A percentile compares a stretch with the other conserved stretches of the same genome.
Evolutionary conservation across 2,329 filamentous ascomycete genomes (phyloP).

Genomic region (Alternaria incomplexa): DNA sequence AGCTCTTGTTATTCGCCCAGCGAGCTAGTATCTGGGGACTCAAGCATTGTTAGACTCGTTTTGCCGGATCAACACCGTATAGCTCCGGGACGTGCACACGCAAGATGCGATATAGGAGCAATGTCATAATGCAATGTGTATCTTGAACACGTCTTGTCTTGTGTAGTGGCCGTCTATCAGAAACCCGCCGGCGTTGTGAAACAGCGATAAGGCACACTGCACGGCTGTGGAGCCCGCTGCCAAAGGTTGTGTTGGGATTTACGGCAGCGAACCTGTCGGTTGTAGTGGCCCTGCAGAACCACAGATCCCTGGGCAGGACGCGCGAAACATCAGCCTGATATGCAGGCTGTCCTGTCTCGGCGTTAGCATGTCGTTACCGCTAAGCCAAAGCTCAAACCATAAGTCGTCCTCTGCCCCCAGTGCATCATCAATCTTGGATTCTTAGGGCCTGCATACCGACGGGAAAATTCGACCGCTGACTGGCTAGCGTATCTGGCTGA

Average conservation of each 20-base stretch:
- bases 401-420: constrained; percentile 18
- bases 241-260: constrained; percentile 20
- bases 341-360: constrained; percentile 32
- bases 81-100: constrained; percentile 31
- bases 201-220: constrained; percentile 47
- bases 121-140: constrained; percentile 33
- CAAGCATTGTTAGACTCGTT: constrained; percentile 29
- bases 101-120: constrained; percentile 23
- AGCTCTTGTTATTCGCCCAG: constrained; percentile 23
- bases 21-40: constrained; percentile 18
- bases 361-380: constrained; percentile 26
- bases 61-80: constrained; percentile 40
- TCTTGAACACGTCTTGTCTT: constrained; percentile 14
- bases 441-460: constrained; percentile 13
- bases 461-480: constrained; percentile 15
- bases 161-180: constrained; percentile 35
- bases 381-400: constrained; percentile 18
- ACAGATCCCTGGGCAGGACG: constrained; percentile 30
- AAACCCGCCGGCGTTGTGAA: constrained; percentile 35
- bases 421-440: constrained; percentile 20
- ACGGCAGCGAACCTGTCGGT: constrained; percentile 33
- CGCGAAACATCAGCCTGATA: constrained; percentile 43
- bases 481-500: constrained; percentile 28
- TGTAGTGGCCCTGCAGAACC: constrained; percentile 29
- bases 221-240: constrained; percentile 28